Evolutionary conservation across 129 eudicot genomes (phyloP).

Genomic region (Smallanthus sonchifolius): DNA sequence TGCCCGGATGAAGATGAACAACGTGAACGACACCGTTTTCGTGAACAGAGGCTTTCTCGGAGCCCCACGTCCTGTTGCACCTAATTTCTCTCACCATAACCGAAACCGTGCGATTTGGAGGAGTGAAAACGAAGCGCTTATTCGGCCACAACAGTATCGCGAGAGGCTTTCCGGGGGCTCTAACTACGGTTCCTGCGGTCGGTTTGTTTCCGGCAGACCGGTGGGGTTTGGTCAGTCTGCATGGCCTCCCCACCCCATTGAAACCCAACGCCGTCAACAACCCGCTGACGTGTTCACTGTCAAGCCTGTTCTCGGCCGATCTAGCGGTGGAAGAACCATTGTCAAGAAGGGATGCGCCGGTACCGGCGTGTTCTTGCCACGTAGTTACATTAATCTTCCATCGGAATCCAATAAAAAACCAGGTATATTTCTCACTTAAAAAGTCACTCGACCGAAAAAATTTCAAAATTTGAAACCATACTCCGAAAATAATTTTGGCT

Average conservation of each 20-base stretch:
- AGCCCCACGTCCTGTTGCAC: conserved; percentile 13
- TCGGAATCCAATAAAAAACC: conserved; percentile 40
- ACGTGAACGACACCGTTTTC: conserved; percentile 15
- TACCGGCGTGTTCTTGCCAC: conserved; percentile 82
- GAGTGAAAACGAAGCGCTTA: not conserved
- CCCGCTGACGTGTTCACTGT: not conserved
- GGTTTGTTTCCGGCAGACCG: conserved; percentile 20
- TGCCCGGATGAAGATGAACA: conserved; percentile 42
- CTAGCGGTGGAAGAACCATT: not conserved
- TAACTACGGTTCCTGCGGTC: conserved; percentile 8
- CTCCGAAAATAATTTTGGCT: not conserved
- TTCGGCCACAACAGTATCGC: conserved; percentile 22
- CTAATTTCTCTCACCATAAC: conserved; percentile 7
- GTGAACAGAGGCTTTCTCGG: conserved; percentile 5
- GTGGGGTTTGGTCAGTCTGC: conserved; percentile 33
- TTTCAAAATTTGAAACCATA: not conserved
- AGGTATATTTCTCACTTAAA: conserved; percentile 19
- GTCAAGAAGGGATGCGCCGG: conserved; percentile 56
- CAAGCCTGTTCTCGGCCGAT: conserved; percentile 18
- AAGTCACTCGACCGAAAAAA: not conserved
- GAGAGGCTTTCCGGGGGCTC: conserved; percentile 9
- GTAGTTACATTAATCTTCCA: conserved; percentile 22
- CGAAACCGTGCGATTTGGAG: conserved; percentile 8
- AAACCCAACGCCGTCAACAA: conserved; percentile 18
- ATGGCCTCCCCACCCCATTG: conserved; percentile 32